Evolutionary conservation across 140 eudicot genomes (phyloP), one percentile per base, ranked within the genome.

Genomic region (Senecio squalidus): DNA sequence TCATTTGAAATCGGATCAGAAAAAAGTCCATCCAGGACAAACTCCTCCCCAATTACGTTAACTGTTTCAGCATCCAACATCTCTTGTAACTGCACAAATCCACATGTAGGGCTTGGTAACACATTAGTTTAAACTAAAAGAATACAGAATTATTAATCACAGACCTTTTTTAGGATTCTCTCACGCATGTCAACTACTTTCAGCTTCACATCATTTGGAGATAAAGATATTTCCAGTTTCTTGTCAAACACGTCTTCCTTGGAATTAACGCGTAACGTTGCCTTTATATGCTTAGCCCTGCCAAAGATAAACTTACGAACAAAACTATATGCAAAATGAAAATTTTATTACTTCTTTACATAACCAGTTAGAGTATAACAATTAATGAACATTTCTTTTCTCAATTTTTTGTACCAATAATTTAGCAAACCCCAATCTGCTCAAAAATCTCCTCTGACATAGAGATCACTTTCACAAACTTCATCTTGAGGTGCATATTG

Each of bases 221-320:
- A 31, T 10, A 27, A 52, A 9, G 49, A 20, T 59, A 33, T 39
- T 26, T 53, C 87, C 48, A 39, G 75, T 46, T 55, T 81, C 68
- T 71, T 72, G 60, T 68, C 76, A 70, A 21, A 25, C 49, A 75
- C 68, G 18, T 83, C 83, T 58, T 83, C 94, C 68, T 76, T 72
- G 28, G 62, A 49, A 43, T 5, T 66, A 33, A 61, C 20, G 41
- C 58, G 76, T 27, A 70, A 44, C 29, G 65, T 65, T 74, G 94
- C 75, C 85, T 90, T 90, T 68, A 90, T 74, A 74, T 90, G 97
- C 81, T 79, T 76, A 43, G 94, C 97, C 66, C 97, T 90, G 85
- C 60, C 62, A 22, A 28, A 16, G n/a, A 25, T 9, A 29, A 54
- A 21, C 38, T 54, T 16, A n/a, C n/a, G n/a, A n/a, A n/a, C n/a